Percentiles rank a stretch among this genome's conserved stretches.
Conservation (phyloP, 805 yeast species). For the Torulaspora delbrueckii region DNA sequence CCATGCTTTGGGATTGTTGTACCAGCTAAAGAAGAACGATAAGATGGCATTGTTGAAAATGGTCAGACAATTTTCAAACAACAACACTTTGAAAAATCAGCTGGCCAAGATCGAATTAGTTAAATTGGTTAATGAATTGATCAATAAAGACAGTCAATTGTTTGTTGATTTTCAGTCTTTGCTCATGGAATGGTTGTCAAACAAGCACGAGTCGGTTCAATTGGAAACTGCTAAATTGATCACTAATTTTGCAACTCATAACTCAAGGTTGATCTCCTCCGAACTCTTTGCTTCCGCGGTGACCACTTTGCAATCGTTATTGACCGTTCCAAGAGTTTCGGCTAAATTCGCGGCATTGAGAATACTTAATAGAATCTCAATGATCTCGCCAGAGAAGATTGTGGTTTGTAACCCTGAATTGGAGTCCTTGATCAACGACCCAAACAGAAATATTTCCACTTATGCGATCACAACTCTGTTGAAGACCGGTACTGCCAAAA, state of each 20-base stretch:
- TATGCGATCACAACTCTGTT: constrained; percentile 94
- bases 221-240: constrained; percentile 78
- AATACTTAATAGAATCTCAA: constrained; percentile 77
- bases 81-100: constrained; percentile 65
- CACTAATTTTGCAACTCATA: constrained; percentile 44
- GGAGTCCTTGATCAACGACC: constrained; percentile 79
- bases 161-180: constrained; percentile 44
- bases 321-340: constrained; percentile 84
- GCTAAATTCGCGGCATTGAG: constrained; percentile 92
- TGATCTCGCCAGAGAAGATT: constrained; percentile 72
- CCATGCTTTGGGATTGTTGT: constrained; percentile 89
- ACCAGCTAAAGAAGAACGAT: constrained; percentile 84
- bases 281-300: constrained; percentile 70
- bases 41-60: constrained; percentile 89
- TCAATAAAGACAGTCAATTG: constrained; percentile 66
- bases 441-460: constrained; percentile 89
- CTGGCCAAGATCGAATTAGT: constrained; percentile 82
- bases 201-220: constrained; percentile 84
- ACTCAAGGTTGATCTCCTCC: constrained; percentile 50
- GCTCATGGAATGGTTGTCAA: constrained; percentile 65
- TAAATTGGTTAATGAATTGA: constrained; percentile 69
- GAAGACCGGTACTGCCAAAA: constrained; percentile 88
- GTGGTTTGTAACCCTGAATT: constrained; percentile 78
- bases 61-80: constrained; percentile 67
- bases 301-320: constrained; percentile 63